Percentiles rank a stretch among this genome's conserved stretches.
These are phyloP conservation scores for Ophidiomyces ophidiicola DNA, from an alignment of 2,329 filamentous ascomycete genomes.

Conservation along the genomic window DNA sequence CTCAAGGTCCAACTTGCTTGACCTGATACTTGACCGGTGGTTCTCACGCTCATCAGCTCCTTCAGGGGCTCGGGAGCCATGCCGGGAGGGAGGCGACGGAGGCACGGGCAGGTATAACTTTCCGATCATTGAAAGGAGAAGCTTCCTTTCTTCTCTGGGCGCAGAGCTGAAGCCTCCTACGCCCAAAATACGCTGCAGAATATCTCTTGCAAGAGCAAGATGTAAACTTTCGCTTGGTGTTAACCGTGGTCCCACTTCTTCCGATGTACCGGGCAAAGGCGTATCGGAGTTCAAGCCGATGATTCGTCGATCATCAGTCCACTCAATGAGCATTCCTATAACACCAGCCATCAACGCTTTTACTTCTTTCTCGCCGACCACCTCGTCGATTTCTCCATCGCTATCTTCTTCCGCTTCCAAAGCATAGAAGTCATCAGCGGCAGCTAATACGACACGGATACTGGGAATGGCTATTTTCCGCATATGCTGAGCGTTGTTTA, in stretches of 20 bases:
- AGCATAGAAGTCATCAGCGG: conserved; percentile 52
- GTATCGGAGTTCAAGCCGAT: conserved; percentile 45
- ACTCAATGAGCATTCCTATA: conserved; percentile 69
- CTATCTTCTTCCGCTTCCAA: conserved; percentile 62
- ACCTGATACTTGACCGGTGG: conserved; percentile 39
- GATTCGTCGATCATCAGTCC: conserved; percentile 82
- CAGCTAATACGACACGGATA: conserved; percentile 54
- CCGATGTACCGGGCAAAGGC: conserved; percentile 45
- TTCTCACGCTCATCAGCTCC: conserved; percentile 46
- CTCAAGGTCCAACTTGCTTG: conserved; percentile 27
- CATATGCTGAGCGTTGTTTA: conserved; percentile 76
- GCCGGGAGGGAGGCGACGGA: conserved; percentile 47
- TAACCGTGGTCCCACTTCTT: conserved; percentile 26
- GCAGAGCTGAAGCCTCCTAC: conserved; percentile 26
- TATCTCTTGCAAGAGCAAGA: conserved; percentile 61
- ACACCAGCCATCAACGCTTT: conserved; percentile 57
- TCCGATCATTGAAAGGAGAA: conserved; percentile 60
- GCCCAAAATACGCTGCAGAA: conserved; percentile 60
- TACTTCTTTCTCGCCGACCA: conserved; percentile 54
- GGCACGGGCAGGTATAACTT: conserved; percentile 70
- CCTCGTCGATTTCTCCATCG: conserved; percentile 60
- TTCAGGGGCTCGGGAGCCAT: conserved; percentile 34
- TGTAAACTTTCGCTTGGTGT: conserved; percentile 64
- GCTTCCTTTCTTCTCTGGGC: conserved; percentile 68
- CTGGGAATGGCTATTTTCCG: conserved; percentile 59